Conservation (phyloP, 2,329 filamentous ascomycete species). For the Ilyonectria destructans region DNA sequence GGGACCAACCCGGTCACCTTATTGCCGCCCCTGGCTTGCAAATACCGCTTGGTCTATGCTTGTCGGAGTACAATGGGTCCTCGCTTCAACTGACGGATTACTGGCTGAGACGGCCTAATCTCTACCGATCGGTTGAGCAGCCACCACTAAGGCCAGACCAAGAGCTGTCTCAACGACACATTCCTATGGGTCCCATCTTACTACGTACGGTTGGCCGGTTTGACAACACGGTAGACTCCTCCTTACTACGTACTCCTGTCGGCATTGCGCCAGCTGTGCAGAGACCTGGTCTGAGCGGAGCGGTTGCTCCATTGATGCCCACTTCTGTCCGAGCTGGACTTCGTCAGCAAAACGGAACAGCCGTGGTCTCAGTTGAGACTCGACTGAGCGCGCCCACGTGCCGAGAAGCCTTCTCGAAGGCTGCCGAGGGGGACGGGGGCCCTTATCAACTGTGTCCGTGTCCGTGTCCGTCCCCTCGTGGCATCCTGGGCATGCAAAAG, state of each 20-base stretch:
- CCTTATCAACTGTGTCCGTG: constrained; percentile 21
- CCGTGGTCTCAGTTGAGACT: constrained; percentile 30
- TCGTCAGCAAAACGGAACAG: constrained; percentile 31
- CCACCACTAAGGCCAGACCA: constrained; percentile 32
- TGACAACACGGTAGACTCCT: constrained; percentile 7
- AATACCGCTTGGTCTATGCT: constrained; percentile 27
- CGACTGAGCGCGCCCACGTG: constrained; percentile 34
- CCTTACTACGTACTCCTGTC: background rate
- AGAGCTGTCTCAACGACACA: constrained; percentile 27
- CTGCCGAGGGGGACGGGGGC: constrained; percentile 28
- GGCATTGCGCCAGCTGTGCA: constrained; percentile 15
- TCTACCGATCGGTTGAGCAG: constrained; percentile 18
- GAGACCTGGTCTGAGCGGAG: constrained; percentile 5
- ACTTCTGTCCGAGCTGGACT: constrained; percentile 26
- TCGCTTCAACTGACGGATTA: constrained; percentile 13
- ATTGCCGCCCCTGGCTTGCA: constrained; percentile 33
- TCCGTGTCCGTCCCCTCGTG: constrained; percentile 28
- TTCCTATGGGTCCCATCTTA: constrained; percentile 34
- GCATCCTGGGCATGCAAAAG: constrained; percentile 34
- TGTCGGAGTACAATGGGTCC: background rate
- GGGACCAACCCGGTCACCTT: constrained; percentile 18
- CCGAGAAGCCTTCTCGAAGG: constrained; percentile 43
- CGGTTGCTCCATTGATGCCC: constrained; percentile 15
- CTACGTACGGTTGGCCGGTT: constrained; percentile 3
- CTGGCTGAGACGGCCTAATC: constrained; percentile 25